These are phyloP conservation scores for Trichoderma virens DNA, from an alignment of 495 filamentous ascomycete genomes.

Conservation along the genomic window DNA sequence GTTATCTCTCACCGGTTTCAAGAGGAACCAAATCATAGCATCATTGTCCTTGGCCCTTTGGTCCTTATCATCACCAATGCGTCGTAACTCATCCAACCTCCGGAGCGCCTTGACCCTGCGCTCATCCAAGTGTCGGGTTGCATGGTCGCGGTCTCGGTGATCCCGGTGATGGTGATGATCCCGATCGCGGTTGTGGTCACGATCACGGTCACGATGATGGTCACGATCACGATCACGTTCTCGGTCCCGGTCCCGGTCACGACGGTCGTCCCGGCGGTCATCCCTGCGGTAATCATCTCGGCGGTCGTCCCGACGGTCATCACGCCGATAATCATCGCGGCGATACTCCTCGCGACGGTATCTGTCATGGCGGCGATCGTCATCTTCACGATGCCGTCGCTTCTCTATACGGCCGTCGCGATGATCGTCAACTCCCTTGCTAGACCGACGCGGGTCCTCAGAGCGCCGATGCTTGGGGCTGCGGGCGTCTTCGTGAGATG, in stretches of 20 bases:
- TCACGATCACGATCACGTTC: slow-evolving; percentile 19
- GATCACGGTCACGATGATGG: slow-evolving; percentile 18
- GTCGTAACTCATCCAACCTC: slow-evolving; percentile 10
- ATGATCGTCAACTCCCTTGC: slow-evolving; percentile 12
- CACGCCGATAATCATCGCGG: slow-evolving; percentile 10
- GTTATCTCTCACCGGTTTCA: slow-evolving; percentile 53
- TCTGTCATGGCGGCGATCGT: slow-evolving; percentile 24
- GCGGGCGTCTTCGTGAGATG: slow-evolving; percentile 20
- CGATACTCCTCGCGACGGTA: slow-evolving; percentile 8
- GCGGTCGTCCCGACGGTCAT: slow-evolving; percentile 26
- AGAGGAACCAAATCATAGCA: slow-evolving; percentile 47
- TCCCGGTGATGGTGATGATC: slow-evolving; percentile 19
- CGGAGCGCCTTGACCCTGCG: slow-evolving; percentile 13
- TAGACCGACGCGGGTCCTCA: slow-evolving; percentile 26
- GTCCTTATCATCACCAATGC: slow-evolving; percentile 7
- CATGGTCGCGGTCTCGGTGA: slow-evolving; percentile 16
- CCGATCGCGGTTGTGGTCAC: slow-evolving; percentile 23
- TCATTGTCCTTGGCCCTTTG: slow-evolving; percentile 23
- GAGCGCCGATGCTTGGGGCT: slow-evolving; percentile 28
- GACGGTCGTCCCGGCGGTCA: not conserved
- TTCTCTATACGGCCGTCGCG: slow-evolving; percentile 5
- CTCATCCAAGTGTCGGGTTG: slow-evolving; percentile 14
- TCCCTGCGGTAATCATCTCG: not conserved
- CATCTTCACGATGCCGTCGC: slow-evolving; percentile 23
- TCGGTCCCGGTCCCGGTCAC: slow-evolving; percentile 16